Conservation (phyloP, 1,284 basidiomycete genomes). For the Peniophora sp. region DNA sequence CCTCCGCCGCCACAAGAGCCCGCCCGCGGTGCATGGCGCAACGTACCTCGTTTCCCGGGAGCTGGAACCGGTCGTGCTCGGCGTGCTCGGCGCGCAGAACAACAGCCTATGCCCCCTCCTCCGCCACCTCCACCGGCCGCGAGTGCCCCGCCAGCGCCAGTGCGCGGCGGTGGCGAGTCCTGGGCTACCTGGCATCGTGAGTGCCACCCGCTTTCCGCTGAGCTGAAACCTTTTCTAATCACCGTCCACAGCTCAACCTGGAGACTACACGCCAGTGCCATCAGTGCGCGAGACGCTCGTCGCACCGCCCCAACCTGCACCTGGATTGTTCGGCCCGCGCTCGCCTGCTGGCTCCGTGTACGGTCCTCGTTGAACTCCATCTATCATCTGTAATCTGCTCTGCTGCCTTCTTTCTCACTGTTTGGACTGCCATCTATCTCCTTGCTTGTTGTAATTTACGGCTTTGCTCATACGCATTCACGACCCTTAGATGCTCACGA, state of each 20-base stretch:
- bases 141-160: conserved; percentile 1
- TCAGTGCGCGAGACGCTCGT: conserved; percentile 40
- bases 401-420: neutral
- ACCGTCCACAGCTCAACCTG: conserved; percentile 32
- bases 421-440: neutral
- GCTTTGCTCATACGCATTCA: neutral
- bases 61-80: neutral
- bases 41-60: conserved; percentile 6
- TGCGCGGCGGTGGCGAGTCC: conserved; percentile 18
- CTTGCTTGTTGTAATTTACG: neutral
- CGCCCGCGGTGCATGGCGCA: conserved; percentile 15
- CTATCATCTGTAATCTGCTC: too few relatives aligned
- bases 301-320: conserved; percentile 40
- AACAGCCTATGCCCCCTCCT: conserved; percentile 7
- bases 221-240: conserved; percentile 5
- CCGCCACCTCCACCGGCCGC: conserved; percentile 7
- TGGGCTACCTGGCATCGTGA: conserved; percentile 69
- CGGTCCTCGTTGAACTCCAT: neutral
- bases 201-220: conserved; percentile 17
- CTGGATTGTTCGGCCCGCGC: conserved; percentile 54
- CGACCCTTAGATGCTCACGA: neutral
- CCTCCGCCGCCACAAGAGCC: conserved; percentile 13
- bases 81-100: conserved; percentile 1
- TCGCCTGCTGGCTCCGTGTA: conserved; percentile 31
- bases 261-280: conserved; percentile 37